Evolutionary conservation across 2,329 filamentous ascomycete species (phyloP), one percentile per base, ranked within the genome.

Genomic region (Apiospora phragmitis): DNA sequence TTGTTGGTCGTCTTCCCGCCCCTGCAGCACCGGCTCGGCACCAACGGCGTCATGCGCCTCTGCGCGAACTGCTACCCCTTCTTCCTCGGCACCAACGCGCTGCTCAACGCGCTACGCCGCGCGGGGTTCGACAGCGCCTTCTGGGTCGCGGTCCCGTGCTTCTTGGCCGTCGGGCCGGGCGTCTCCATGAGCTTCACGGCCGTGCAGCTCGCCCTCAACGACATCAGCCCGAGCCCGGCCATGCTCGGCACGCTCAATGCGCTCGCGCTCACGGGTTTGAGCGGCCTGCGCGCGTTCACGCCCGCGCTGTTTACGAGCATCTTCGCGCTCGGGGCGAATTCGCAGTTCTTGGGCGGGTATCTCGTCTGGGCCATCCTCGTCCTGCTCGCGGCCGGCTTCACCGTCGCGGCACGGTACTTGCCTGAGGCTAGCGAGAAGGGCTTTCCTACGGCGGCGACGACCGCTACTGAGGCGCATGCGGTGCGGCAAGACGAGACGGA

Each of bases 231-330:
- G 0, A 89, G 85, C 12, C 86, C 89, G 1, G 83, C 85, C 55
- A 87, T 89, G 0, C 83, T 95, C 12, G 93, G 91, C 0, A 94
- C 89, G 0, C 82, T 96, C 38, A 95, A 95, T 75, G 91, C 91
- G 0, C 75, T 94, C 0, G 87, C 89, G 0, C 82, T 95, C 70
- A 91, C 92, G 0, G 76, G 89, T 0, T 81, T 84, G 0, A 90
- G 89, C 73, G 90, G 83, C 0, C 82, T 93, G 41, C 85, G 93
- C 18, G 87, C 93, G 0, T 84, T 95, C 51, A 86, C 87, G 0
- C 93, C 93, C 0, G 91, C 89, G 0, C 75, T 90, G 0, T 90
- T 92, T 59, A 88, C 91, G 0, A 91, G 86, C 68, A 75, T 95
- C 4, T 95, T 90, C 73, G 93, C 93, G 0, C 75, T 89, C 0